phyloP scores from a whole-genome alignment of 495 filamentous ascomycete genomes.

The Aspergillus wentii region DNA sequence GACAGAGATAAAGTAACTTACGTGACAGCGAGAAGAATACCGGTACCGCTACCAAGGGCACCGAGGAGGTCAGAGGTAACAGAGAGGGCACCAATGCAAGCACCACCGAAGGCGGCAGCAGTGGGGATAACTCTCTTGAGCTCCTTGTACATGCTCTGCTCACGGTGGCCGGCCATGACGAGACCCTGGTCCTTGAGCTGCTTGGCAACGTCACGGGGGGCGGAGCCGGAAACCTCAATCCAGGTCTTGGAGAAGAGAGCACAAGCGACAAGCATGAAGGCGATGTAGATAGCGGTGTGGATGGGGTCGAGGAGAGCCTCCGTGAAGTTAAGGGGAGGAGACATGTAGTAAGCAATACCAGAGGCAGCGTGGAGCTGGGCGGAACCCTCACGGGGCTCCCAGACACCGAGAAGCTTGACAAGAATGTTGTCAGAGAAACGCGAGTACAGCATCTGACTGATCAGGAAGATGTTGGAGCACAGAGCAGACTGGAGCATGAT shows the following conservation, averaged over 20 bases:
- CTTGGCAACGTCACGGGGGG: conserved; percentile 97
- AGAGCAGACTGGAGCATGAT: conserved; percentile 99
- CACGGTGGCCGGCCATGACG: conserved; percentile 98
- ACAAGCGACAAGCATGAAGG: conserved; percentile 95
- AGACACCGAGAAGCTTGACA: conserved; percentile 92
- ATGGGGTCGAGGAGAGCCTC: conserved; percentile 94
- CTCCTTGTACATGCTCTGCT: conserved; percentile 99
- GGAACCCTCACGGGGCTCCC: conserved; percentile 95
- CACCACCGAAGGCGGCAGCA: conserved; percentile 96
- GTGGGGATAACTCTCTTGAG: conserved; percentile 98
- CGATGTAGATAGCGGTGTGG: conserved; percentile 92
- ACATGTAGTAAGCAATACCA: conserved; percentile 99
- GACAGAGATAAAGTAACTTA: conserved; percentile 51
- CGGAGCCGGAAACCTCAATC: conserved; percentile 98
- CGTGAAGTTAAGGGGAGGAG: conserved; percentile 93
- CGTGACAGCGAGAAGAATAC: conserved; percentile 98
- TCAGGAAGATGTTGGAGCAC: conserved; percentile 97
- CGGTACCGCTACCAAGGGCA: conserved; percentile 93
- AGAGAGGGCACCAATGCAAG: conserved; percentile 96
- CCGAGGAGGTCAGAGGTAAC: conserved; percentile 94
- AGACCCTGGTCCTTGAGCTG: conserved; percentile 99
- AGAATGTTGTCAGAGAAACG: conserved; percentile 98
- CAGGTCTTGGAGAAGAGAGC: conserved; percentile 99
- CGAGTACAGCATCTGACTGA: conserved; percentile 98
- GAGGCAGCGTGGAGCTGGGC: conserved; percentile 89